phyloP scores from a whole-genome alignment of 2,329 filamentous ascomycete genomes.

The Juglanconis juglandina region DNA sequence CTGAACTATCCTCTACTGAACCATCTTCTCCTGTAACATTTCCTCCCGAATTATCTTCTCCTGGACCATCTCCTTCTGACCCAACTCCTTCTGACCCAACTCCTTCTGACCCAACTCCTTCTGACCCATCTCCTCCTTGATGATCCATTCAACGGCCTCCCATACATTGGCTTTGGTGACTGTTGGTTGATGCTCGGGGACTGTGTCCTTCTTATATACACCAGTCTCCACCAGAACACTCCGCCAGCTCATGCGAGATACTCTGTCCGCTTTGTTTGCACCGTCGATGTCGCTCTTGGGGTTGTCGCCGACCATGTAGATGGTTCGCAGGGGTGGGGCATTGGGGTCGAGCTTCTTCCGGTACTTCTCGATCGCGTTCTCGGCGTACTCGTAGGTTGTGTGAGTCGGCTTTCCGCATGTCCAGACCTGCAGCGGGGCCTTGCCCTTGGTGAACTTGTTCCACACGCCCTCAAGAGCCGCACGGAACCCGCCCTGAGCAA shows the following conservation, averaged over 20 bases:
- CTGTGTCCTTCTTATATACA: slow-evolving; percentile 46
- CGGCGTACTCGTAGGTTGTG: slow-evolving; percentile 64
- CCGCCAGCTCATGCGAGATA: slow-evolving; percentile 56
- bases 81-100: background rate
- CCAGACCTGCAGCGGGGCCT: slow-evolving; percentile 47
- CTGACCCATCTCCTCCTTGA: background rate
- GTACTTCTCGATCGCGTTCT: slow-evolving; percentile 46
- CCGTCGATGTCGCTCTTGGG: slow-evolving; percentile 67
- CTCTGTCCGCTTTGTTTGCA: slow-evolving; percentile 7
- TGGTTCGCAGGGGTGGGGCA: slow-evolving; percentile 35
- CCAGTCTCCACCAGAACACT: slow-evolving; percentile 67
- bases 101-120: background rate
- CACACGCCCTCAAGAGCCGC: slow-evolving; percentile 64
- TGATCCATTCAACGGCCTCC: slow-evolving; percentile 62
- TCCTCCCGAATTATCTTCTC: too few relatives aligned
- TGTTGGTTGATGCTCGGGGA: slow-evolving; percentile 52
- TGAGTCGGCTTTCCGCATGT: slow-evolving; percentile 65
- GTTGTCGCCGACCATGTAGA: slow-evolving; percentile 74
- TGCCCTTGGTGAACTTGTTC: slow-evolving; percentile 41
- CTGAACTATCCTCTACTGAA: too few relatives aligned
- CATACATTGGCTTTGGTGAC: slow-evolving; percentile 58
- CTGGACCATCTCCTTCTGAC: too few relatives aligned
- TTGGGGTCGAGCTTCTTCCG: slow-evolving; percentile 17
- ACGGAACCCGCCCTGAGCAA: slow-evolving; percentile 69
- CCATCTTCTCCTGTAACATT: too few relatives aligned